Evolutionary conservation across 148 eudicot genomes (phyloP).

Genomic region (Rhododendron williamsianum): DNA sequence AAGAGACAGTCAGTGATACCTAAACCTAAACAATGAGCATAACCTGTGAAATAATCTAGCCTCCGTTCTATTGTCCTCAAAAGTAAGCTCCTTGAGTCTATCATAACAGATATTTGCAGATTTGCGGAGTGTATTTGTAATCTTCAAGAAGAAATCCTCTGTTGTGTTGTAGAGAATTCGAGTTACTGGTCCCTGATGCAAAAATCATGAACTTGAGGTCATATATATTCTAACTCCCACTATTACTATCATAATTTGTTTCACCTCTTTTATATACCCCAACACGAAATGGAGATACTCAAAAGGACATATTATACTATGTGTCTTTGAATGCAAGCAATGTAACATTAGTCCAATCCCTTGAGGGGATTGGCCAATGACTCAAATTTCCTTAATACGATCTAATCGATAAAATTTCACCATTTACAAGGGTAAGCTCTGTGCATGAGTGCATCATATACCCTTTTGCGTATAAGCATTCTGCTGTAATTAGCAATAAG

Average conservation of each 20-base stretch:
- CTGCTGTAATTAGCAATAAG: not conserved
- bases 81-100: conserved; percentile 25
- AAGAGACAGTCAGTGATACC: too few relatives aligned
- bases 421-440: not conserved
- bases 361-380: not conserved
- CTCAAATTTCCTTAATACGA: not conserved
- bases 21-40: too few relatives aligned
- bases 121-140: conserved; percentile 22
- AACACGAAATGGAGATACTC: not conserved
- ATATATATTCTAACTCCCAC: not conserved
- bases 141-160: conserved; percentile 45
- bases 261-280: not conserved
- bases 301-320: not conserved
- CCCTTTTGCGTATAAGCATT: not conserved
- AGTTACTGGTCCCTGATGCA: conserved; percentile 44
- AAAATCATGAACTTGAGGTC: not conserved
- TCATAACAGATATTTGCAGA: conserved; percentile 39
- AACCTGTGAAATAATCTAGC: too few relatives aligned
- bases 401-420: not conserved
- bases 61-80: too few relatives aligned
- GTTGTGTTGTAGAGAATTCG: conserved; percentile 38
- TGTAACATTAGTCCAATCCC: not conserved
- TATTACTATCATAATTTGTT: not conserved
- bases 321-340: not conserved
- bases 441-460: not conserved